These are phyloP conservation scores for Cryphonectria japonica DNA, from an alignment of 2,329 filamentous ascomycete species.

Conservation along the genomic window DNA sequence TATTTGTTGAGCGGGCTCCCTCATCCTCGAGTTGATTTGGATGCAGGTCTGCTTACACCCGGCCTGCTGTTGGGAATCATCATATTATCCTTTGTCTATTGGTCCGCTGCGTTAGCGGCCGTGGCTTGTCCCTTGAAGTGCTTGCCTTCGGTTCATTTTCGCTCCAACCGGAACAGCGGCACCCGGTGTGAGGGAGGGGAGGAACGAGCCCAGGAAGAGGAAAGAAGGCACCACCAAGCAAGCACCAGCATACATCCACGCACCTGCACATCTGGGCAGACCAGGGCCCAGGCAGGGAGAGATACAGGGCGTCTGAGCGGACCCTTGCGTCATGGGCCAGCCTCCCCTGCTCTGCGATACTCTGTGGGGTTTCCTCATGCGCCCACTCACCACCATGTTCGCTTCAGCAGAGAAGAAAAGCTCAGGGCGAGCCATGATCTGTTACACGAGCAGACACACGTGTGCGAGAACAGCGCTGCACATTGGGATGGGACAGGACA, in stretches of 20 bases:
- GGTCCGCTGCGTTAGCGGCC: neutral
- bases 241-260: too few relatives aligned
- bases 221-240: neutral
- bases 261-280: neutral
- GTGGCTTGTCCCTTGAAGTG: neutral
- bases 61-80: conserved; percentile 13
- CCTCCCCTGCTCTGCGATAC: conserved; percentile 1
- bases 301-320: neutral
- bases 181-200: neutral
- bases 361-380: conserved; percentile 4
- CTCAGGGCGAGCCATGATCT: conserved; percentile 1
- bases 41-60: conserved; percentile 23
- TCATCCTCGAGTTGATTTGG: neutral
- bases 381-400: neutral
- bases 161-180: conserved; percentile 1
- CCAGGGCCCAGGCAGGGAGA: neutral
- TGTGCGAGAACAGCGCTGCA: conserved; percentile 6
- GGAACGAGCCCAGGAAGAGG: too few relatives aligned
- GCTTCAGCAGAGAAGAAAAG: neutral
- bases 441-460: neutral
- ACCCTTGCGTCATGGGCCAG: conserved; percentile 10
- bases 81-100: neutral
- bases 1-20: conserved; percentile 16
- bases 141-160: neutral
- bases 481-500: neutral